Evolutionary conservation across 2,329 filamentous ascomycete genomes (phyloP), one percentile per base, ranked within the genome.

Genomic region (Fusarium sp.): DNA sequence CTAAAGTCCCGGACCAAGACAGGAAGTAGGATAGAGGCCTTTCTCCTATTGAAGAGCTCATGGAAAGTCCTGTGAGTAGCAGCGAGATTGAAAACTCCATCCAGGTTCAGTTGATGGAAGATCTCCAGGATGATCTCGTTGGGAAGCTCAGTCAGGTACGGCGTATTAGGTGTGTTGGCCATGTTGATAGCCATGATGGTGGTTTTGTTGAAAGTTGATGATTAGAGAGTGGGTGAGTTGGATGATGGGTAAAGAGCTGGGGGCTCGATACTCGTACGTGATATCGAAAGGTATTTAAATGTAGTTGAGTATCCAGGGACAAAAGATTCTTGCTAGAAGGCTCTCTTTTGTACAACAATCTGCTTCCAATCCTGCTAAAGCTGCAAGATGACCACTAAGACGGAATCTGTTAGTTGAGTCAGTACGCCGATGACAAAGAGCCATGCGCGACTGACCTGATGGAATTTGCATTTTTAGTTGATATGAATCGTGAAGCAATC

Each of bases 111-210:
- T 16, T 81, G 68, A 29, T 81, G 80, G 69, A 84, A 84, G 23
- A 86, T 82, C 18, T 84, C 81, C 10, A 86, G 74, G 3, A 85
- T 72, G 16, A 85, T 79, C 70, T 87, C 85, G 3, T 80, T 76
- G 0, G 85, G 84, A 50, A 83, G 64, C 44, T 69, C 70, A 49
- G 75, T 65, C 18, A 81, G 69, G 38, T 61, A 65, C 23, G 67
- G 64, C 2, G 55, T 18, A 44, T 65, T 66, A 38, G 59, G 58
- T n/a, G 57, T 44, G 36, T 55, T 50, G 6, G 70, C 64, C 75
- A 77, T 76, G 27, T 44, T 50, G 25, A 6, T 46, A 29, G 40
- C 36, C 40, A 49, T 49, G 23, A 49, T 27, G 14, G 9, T 6
- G 23, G 10, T 27, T 29, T 50, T 25, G 20, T 18, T 57, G 13